These are phyloP conservation scores for Rhododendron kiyosumense DNA, from an alignment of 148 eudicot genomes.

Conservation along the genomic window DNA sequence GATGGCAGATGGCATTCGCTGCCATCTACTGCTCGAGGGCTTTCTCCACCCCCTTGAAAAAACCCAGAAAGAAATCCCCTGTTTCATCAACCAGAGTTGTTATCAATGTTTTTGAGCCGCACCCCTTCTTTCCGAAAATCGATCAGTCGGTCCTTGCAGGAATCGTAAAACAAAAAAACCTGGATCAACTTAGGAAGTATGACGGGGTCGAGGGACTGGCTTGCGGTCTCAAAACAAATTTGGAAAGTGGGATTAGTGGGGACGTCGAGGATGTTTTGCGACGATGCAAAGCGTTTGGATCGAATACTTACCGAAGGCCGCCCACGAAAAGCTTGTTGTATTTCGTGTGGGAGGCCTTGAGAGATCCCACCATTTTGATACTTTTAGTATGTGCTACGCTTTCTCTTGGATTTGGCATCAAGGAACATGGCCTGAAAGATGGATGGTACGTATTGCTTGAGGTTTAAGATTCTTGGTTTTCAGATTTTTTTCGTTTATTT, in stretches of 20 bases:
- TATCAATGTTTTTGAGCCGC: not conserved
- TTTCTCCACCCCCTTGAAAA: constrained; percentile 5
- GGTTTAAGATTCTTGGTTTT: not conserved
- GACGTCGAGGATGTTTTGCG: not conserved
- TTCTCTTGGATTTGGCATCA: constrained; percentile 22
- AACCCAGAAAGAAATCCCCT: not conserved
- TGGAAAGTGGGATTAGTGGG: not conserved
- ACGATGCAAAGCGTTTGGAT: not conserved
- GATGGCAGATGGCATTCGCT: constrained; percentile 17
- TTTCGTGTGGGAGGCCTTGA: constrained; percentile 4
- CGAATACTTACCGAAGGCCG: constrained; percentile 6
- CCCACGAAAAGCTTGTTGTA: constrained; percentile 7
- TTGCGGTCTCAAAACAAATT: not conserved
- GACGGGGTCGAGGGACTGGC: not conserved
- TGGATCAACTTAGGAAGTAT: not conserved
- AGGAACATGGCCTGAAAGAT: constrained; percentile 13
- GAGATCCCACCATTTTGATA: not conserved
- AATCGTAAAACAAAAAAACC: not conserved
- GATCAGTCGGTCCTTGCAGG: not conserved
- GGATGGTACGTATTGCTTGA: constrained; percentile 19
- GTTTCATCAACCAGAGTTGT: not conserved
- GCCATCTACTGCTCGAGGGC: constrained; percentile 19
- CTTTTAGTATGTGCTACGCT: constrained; percentile 6
- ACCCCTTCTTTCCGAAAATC: not conserved
- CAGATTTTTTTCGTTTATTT: no score